Evolutionary conservation across 179 eudicot species (phyloP), one percentile per base, ranked within the genome.

Genomic region (Nepenthes alata): DNA sequence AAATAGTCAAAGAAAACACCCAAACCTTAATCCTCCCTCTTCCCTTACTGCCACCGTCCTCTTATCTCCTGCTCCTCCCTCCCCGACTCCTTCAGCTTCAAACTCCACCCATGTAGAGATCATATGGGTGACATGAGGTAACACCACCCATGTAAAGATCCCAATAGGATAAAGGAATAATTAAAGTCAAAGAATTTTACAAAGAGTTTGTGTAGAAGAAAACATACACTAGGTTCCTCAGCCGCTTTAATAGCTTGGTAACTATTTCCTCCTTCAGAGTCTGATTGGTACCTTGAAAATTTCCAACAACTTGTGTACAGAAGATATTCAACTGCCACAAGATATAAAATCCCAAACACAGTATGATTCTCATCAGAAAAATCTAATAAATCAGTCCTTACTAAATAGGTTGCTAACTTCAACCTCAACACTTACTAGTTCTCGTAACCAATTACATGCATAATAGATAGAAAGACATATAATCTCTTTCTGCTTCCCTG

Each of bases 391-490:
- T 9, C 8, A 57, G 11, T 47, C 47, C 35, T 12, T 10, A 35
- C 16, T 44, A 41, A 41, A 11, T 37, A 10, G 0, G 48, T 41
- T 45, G 62, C 41, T 12, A 67, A 35, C 15, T 45, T 64, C 34
- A 35, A 68, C 37, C 35, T 61, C 56, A 58, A 58, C 2, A 68
- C 74, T 65, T 76, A 82, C 87, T 71, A 82, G 78, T 66, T 82
- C 87, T 37, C 87, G 66, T n/a, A 82, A 73, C 87, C 87, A 83
- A 56, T 83, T 83, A 58, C 68, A 77, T 53, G 84, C 87, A 80
- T 83, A 77, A 64, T 74, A 77, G 56, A 83, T 75, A 64, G 74
- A 77, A 12, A 83, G 78, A 60, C 79, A 75, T 59, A 68, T 68
- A 63, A 70, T 69, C 67, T 83, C 78, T 65, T 80, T 80, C 68